A percentile compares a stretch with the other conserved stretches of the same genome.
Evolutionary conservation across 2,329 filamentous ascomycete genomes (phyloP).

Genomic region (Didymella segeticola): DNA sequence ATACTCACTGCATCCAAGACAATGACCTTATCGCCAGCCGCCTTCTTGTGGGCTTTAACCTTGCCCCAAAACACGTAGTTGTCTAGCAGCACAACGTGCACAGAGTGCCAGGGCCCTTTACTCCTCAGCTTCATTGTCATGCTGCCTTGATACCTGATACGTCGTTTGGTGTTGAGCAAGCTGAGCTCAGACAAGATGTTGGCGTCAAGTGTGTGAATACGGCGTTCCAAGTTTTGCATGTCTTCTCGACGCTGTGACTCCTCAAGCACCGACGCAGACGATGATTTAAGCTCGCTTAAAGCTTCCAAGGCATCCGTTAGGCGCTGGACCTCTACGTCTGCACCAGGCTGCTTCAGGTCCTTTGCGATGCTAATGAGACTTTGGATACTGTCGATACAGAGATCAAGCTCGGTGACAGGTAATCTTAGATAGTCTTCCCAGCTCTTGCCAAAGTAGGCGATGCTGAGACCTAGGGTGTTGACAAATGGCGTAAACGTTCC

Average conservation of each 20-base stretch:
- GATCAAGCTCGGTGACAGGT: constrained; percentile 32
- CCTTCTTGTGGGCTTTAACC: constrained; percentile 30
- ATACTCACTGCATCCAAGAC: constrained; percentile 29
- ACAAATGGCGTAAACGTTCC: constrained; percentile 35
- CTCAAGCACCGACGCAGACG: constrained; percentile 19
- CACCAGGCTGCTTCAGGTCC: not conserved
- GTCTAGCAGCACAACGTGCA: constrained; percentile 40
- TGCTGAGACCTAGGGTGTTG: constrained; percentile 34
- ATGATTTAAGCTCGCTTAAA: constrained; percentile 20
- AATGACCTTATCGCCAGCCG: constrained; percentile 14
- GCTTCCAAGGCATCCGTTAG: constrained; percentile 24
- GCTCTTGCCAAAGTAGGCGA: constrained; percentile 31
- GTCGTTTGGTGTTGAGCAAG: constrained; percentile 24
- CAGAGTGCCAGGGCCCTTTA: constrained; percentile 39
- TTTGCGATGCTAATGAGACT: constrained; percentile 19
- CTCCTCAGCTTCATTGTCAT: constrained; percentile 40
- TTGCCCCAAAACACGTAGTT: constrained; percentile 43
- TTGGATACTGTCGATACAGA: constrained; percentile 26
- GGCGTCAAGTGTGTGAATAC: constrained; percentile 29
- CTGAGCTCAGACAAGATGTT: constrained; percentile 24
- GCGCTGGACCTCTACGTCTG: constrained; percentile 13
- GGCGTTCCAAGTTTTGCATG: constrained; percentile 31
- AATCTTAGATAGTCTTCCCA: constrained; percentile 39
- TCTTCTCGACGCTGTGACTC: constrained; percentile 31
- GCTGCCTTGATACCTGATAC: constrained; percentile 30